Evolutionary conservation across 805 yeast genomes (phyloP).

Genomic region (Priceomyces melissophilus): DNA sequence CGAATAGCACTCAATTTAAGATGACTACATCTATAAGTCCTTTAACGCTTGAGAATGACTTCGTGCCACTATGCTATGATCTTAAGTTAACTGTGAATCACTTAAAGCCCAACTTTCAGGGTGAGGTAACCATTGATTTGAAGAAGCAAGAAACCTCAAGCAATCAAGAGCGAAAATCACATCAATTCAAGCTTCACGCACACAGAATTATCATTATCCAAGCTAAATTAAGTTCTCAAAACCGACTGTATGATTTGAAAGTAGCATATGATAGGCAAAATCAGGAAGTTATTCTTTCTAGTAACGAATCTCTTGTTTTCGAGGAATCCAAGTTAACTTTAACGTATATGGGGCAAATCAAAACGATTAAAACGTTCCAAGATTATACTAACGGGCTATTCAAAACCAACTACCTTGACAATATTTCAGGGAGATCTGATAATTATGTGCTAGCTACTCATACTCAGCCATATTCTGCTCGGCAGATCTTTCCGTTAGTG

Average conservation of each 20-base stretch:
- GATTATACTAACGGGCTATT: constrained; percentile 65
- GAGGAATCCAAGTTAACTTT: constrained; percentile 16
- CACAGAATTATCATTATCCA: constrained; percentile 38
- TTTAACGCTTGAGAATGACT: constrained; percentile 10
- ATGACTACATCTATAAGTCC: background rate
- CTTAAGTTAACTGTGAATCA: constrained; percentile 39
- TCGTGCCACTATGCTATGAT: constrained; percentile 37
- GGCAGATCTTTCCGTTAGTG: constrained; percentile 62
- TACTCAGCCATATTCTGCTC: constrained; percentile 64
- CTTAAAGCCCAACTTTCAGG: constrained; percentile 46
- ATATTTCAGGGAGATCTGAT: constrained; percentile 45
- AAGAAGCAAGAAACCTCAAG: constrained; percentile 16
- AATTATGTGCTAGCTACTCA: constrained; percentile 65
- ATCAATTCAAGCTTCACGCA: constrained; percentile 36
- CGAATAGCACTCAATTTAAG: background rate
- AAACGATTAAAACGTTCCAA: constrained; percentile 46
- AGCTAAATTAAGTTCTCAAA: constrained; percentile 20
- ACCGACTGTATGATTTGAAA: constrained; percentile 14
- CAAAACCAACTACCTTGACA: constrained; percentile 60
- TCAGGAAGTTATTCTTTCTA: constrained; percentile 30
- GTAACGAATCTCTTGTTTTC: constrained; percentile 11
- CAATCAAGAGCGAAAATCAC: constrained; percentile 6
- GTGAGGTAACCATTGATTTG: constrained; percentile 33
- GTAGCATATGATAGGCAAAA: constrained; percentile 39
- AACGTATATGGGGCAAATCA: constrained; percentile 50